Conservation (phyloP, 148 eudicot genomes). For the Vaccinium myrtillus region DNA sequence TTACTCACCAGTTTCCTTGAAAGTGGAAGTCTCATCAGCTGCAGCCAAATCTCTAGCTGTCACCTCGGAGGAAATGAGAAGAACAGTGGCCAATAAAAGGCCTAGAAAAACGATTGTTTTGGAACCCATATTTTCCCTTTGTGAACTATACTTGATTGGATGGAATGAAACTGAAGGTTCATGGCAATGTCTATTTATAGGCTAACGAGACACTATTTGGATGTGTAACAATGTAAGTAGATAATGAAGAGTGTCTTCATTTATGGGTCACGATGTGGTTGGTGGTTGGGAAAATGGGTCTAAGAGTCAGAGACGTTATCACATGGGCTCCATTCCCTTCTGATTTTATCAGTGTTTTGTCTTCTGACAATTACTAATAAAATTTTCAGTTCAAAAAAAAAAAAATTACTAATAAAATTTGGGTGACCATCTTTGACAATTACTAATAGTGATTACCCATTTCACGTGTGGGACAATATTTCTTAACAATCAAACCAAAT, state of each 20-base stretch:
- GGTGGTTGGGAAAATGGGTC: not conserved
- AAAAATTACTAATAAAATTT: no score
- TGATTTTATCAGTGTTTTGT: no score
- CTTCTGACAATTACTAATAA: no score
- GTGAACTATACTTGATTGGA: not conserved
- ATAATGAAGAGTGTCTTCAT: not conserved
- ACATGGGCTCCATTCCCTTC: no score
- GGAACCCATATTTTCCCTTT: conserved; percentile 24
- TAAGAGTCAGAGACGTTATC: no score
- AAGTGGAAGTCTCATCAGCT: not conserved
- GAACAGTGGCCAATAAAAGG: conserved; percentile 18
- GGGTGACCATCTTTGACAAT: no score
- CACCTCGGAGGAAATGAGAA: conserved; percentile 27
- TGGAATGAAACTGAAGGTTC: not conserved
- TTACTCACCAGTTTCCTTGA: not conserved
- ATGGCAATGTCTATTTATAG: not conserved
- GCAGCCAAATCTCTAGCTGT: conserved; percentile 22
- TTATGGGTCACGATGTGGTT: not conserved
- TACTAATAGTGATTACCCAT: no score
- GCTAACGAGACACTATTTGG: not conserved
- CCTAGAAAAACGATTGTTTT: conserved; percentile 21
- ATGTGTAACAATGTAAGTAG: not conserved
- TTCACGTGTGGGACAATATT: no score
- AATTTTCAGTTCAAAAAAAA: no score
- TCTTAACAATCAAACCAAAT: no score